phyloP scores from a whole-genome alignment of 2,329 filamentous ascomycete species.

The Ophiobolus disseminans region DNA sequence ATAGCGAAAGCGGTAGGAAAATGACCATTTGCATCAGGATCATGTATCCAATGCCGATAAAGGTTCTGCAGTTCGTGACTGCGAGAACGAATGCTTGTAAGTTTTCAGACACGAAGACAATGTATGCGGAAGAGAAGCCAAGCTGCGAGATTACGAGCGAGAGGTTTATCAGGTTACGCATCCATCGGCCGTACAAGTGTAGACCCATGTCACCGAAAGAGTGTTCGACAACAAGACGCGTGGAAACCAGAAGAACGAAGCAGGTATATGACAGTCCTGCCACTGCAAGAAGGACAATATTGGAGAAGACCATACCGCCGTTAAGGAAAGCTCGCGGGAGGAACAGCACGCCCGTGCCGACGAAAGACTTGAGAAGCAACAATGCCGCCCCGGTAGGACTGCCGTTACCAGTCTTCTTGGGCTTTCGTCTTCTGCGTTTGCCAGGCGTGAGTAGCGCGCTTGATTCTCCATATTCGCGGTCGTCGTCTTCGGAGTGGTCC shows the following conservation, averaged over 20 bases:
- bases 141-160: slow-evolving; percentile 97
- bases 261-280: slow-evolving; percentile 93
- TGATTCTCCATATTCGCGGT: slow-evolving; percentile 83
- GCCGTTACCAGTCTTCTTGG: slow-evolving; percentile 79
- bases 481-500: slow-evolving; percentile 63
- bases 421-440: slow-evolving; percentile 76
- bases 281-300: slow-evolving; percentile 84
- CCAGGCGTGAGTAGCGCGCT: slow-evolving; percentile 77
- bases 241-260: slow-evolving; percentile 91
- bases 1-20: slow-evolving; percentile 90
- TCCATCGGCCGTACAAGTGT: slow-evolving; percentile 86
- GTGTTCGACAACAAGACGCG: slow-evolving; percentile 83
- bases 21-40: slow-evolving; percentile 95
- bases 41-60: slow-evolving; percentile 85
- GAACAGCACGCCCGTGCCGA: slow-evolving; percentile 94
- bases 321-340: slow-evolving; percentile 92
- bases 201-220: slow-evolving; percentile 98
- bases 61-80: slow-evolving; percentile 83
- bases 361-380: slow-evolving; percentile 94
- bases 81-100: slow-evolving; percentile 93
- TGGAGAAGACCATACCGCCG: slow-evolving; percentile 97
- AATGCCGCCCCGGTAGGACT: slow-evolving; percentile 80
- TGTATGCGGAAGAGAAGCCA: slow-evolving; percentile 93
- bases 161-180: slow-evolving; percentile 83
- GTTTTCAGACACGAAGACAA: slow-evolving; percentile 96